Percentiles rank a stretch among this genome's conserved stretches.
Evolutionary conservation across 108 stramenopile species (phyloP).

Genomic region (Mediolabrus comicus): DNA sequence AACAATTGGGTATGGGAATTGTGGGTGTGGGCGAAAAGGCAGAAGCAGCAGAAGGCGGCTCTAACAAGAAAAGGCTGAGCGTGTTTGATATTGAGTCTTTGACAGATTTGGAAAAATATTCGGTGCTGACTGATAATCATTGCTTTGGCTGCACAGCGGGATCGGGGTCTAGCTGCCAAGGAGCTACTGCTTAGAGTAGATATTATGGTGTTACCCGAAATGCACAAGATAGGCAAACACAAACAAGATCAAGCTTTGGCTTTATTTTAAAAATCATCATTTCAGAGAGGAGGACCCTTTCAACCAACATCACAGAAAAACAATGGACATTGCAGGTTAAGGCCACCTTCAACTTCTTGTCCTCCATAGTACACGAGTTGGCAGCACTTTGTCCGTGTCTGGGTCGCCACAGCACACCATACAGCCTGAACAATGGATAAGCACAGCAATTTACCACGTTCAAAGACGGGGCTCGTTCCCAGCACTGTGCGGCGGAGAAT

Average conservation of each 20-base stretch:
- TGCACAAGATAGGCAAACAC: background rate
- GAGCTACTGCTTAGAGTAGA: slow-evolving; percentile 27
- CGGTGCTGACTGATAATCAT: slow-evolving; percentile 90
- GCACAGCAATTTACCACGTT: slow-evolving; percentile 9
- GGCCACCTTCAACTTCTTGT: too few species aligned
- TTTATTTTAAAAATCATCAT: too few species aligned
- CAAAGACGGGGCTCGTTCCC: slow-evolving; percentile 23
- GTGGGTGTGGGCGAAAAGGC: slow-evolving; percentile 39
- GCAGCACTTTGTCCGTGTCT: too few species aligned
- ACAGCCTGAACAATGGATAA: slow-evolving; percentile 4
- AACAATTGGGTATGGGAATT: slow-evolving; percentile 90
- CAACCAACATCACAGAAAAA: too few species aligned
- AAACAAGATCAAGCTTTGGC: background rate
- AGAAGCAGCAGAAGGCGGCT: slow-evolving; percentile 19
- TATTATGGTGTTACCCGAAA: too few species aligned
- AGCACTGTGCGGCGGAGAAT: slow-evolving; percentile 2
- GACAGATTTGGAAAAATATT: slow-evolving; percentile 66
- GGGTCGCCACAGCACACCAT: too few species aligned
- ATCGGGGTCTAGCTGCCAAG: slow-evolving; percentile 76
- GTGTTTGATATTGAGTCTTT: slow-evolving; percentile 90
- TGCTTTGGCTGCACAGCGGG: slow-evolving; percentile 99
- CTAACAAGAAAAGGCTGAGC: slow-evolving; percentile 33
- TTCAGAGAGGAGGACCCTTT: too few species aligned
- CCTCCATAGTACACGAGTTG: too few species aligned
- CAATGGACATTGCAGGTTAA: too few species aligned